A percentile compares a stretch with the other conserved stretches of the same genome.
phyloP scores from a whole-genome alignment of 2,329 filamentous ascomycete genomes.

The Aspergillus fumigatiaffinis region DNA sequence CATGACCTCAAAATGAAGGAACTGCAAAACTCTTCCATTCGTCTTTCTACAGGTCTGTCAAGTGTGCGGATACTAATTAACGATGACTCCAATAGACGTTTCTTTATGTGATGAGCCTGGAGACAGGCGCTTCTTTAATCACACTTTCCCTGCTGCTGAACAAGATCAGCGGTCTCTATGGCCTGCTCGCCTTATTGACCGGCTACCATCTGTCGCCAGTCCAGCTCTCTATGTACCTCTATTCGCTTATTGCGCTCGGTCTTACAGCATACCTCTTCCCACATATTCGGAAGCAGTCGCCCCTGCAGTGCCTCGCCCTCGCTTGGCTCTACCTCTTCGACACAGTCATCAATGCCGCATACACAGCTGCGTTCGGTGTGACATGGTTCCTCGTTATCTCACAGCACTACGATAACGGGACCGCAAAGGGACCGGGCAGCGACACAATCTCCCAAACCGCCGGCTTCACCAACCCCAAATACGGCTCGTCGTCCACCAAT shows the following conservation, averaged over 20 bases:
- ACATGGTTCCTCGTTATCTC: constrained; percentile 80
- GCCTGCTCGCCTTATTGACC: constrained; percentile 81
- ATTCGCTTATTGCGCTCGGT: constrained; percentile 69
- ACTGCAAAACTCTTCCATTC: background rate
- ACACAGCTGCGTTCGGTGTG: constrained; percentile 76
- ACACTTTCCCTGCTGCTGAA: constrained; percentile 81
- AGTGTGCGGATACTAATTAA: background rate
- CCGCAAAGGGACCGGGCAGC: constrained; percentile 47
- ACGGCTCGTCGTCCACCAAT: constrained; percentile 57
- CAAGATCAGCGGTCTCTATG: constrained; percentile 87
- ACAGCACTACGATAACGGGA: constrained; percentile 48
- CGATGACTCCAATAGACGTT: constrained; percentile 60
- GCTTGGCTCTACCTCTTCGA: constrained; percentile 85
- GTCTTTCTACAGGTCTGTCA: background rate
- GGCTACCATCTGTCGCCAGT: constrained; percentile 77
- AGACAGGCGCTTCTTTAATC: constrained; percentile 81
- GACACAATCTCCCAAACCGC: constrained; percentile 59
- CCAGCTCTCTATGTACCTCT: constrained; percentile 88
- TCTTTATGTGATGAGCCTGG: constrained; percentile 78
- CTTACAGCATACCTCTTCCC: constrained; percentile 68
- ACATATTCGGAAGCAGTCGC: constrained; percentile 73
- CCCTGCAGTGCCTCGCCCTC: constrained; percentile 74
- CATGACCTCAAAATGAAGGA: background rate
- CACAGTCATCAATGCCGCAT: constrained; percentile 73
- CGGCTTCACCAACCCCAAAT: constrained; percentile 62